Evolutionary conservation across 306 rosid genomes (phyloP).

Genomic region (Vachellia collinsii): DNA sequence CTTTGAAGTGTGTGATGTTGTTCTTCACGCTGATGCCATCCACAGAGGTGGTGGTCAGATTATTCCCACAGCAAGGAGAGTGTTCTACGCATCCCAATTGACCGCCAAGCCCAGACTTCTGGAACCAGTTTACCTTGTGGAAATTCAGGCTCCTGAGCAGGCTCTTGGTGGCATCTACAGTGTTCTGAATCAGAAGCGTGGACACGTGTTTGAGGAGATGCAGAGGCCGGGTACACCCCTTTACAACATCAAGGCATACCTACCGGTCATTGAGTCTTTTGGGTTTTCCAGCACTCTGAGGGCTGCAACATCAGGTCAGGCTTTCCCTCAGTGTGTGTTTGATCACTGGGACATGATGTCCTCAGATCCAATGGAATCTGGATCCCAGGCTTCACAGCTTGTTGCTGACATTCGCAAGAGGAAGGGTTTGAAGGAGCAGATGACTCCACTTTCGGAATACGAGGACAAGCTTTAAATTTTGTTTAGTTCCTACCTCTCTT

Average conservation of each 20-base stretch:
- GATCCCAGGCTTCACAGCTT: conserved; percentile 66
- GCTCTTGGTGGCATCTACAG: conserved; percentile 87
- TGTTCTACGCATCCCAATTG: conserved; percentile 71
- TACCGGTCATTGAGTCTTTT: conserved; percentile 74
- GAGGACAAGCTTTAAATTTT: conserved; percentile 72
- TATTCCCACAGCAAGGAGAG: conserved; percentile 85
- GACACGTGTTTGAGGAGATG: conserved; percentile 75
- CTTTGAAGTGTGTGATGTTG: conserved; percentile 81
- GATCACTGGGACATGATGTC: conserved; percentile 97
- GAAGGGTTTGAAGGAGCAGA: conserved; percentile 94
- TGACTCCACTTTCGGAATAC: conserved; percentile 80
- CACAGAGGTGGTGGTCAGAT: conserved; percentile 93
- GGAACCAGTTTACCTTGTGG: conserved; percentile 82
- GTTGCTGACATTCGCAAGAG: conserved; percentile 83
- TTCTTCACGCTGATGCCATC: conserved; percentile 77
- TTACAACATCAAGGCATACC: conserved; percentile 82
- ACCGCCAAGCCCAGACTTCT: conserved; percentile 86
- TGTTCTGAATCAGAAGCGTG: conserved; percentile 86
- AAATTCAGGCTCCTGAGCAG: conserved; percentile 86
- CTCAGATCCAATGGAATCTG: conserved; percentile 81
- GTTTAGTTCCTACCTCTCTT: neutral
- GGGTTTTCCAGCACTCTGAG: conserved; percentile 80
- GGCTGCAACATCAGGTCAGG: conserved; percentile 94
- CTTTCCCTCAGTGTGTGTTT: conserved; percentile 91
- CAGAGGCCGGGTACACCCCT: conserved; percentile 88